Evolutionary conservation across 768 basidiomycete species (phyloP).

Genomic region (Suillus alpinus): DNA sequence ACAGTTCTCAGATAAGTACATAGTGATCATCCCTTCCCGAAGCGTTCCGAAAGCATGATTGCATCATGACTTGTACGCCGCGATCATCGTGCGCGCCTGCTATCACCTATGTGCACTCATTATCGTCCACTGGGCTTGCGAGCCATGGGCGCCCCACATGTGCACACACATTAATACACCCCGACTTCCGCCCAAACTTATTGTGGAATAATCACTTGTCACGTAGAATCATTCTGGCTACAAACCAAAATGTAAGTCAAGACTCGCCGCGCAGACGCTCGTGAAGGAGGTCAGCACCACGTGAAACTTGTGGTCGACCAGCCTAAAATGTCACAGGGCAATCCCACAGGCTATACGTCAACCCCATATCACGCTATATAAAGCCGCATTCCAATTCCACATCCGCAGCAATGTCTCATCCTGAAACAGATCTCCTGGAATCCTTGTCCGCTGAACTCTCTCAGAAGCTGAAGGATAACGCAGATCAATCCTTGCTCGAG

Average conservation of each 20-base stretch:
- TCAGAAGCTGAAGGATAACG: background rate
- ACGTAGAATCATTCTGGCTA: background rate
- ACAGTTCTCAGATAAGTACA: background rate
- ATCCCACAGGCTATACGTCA: background rate
- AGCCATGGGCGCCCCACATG: background rate
- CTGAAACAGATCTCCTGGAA: background rate
- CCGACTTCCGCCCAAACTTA: background rate
- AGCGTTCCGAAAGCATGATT: background rate
- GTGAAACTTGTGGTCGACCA: background rate
- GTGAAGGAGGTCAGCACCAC: background rate
- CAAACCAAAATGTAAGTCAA: background rate
- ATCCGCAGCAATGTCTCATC: background rate
- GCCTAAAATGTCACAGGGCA: background rate
- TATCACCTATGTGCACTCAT: background rate
- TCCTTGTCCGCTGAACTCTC: conserved; percentile 1
- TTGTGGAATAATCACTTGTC: background rate
- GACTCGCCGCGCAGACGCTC: background rate
- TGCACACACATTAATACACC: background rate
- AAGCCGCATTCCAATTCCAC: no score
- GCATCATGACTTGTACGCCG: background rate
- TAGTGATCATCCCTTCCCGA: background rate
- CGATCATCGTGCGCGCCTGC: background rate
- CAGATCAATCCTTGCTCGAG: background rate
- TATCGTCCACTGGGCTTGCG: background rate
- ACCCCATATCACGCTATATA: no score